Percentiles rank a stretch among this genome's conserved stretches.
Evolutionary conservation across 2,329 filamentous ascomycete species (phyloP).

Genomic region (Colletotrichum nymphaeae): DNA sequence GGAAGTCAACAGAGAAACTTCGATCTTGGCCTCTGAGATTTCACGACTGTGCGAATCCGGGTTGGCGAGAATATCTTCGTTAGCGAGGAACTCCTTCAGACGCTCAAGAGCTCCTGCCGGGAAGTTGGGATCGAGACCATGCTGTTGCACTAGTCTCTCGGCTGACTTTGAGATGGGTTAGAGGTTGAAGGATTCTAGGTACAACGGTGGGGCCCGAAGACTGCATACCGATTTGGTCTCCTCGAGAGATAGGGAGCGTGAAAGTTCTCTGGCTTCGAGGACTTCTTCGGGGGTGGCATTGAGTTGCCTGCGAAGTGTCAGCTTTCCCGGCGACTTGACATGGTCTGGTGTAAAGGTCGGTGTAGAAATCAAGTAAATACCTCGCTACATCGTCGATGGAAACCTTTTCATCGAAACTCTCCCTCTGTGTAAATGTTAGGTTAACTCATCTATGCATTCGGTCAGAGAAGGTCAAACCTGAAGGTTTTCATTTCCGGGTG

Average conservation of each 20-base stretch:
- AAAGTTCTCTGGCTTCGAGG: conserved; percentile 39
- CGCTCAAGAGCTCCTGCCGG: conserved; percentile 52
- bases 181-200: background rate
- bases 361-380: background rate
- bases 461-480: background rate
- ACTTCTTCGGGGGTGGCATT: conserved; percentile 41
- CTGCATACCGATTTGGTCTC: conserved; percentile 1
- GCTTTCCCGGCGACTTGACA: background rate
- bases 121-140: conserved; percentile 61
- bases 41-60: conserved; percentile 42
- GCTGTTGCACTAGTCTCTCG: conserved; percentile 48
- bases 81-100: conserved; percentile 52
- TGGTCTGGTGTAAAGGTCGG: too few species aligned
- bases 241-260: background rate
- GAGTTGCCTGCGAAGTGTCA: conserved; percentile 23
- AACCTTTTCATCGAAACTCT: conserved; percentile 17
- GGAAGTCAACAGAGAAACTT: conserved; percentile 46
- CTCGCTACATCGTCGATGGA: conserved; percentile 20
- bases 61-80: conserved; percentile 33
- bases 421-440: background rate
- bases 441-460: accelerated
- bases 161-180: conserved; percentile 37
- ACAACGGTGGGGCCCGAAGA: accelerated
- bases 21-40: conserved; percentile 46
- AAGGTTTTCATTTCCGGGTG: background rate